A percentile compares a stretch with the other conserved stretches of the same genome.
These are phyloP conservation scores for Pseudogymnoascus sp. DNA, from an alignment of 2,329 filamentous ascomycete species.

Conservation along the genomic window DNA sequence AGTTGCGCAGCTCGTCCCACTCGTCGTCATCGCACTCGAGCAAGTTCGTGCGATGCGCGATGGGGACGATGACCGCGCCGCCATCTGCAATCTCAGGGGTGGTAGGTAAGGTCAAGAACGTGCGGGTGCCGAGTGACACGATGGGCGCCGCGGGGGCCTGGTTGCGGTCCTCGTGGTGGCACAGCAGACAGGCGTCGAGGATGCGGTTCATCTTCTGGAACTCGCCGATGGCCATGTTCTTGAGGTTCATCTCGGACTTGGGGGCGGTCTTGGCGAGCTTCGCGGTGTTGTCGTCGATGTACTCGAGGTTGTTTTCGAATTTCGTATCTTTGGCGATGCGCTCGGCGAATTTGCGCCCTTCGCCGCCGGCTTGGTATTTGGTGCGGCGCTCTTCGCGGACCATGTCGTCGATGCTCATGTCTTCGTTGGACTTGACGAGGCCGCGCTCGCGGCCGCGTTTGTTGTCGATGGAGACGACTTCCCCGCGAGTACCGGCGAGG, in stretches of 20 bases:
- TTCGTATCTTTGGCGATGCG: conserved; percentile 88
- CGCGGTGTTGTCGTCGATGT: conserved; percentile 92
- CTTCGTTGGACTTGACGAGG: conserved; percentile 79
- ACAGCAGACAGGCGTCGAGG: conserved; percentile 81
- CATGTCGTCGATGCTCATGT: conserved; percentile 97
- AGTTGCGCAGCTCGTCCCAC: conserved; percentile 98
- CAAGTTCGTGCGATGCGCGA: conserved; percentile 79
- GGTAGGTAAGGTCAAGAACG: conserved; percentile 81
- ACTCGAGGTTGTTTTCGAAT: conserved; percentile 88
- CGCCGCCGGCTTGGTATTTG: conserved; percentile 66
- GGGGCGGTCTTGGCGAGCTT: conserved; percentile 83
- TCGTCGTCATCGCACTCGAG: conserved; percentile 98
- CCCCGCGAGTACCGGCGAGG: conserved; percentile 63
- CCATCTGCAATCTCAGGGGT: conserved; percentile 79
- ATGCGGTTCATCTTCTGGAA: conserved; percentile 84
- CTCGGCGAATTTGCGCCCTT: conserved; percentile 76
- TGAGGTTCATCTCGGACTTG: conserved; percentile 79
- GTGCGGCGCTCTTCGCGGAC: conserved; percentile 87
- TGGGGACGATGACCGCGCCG: conserved; percentile 80
- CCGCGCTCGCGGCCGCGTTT: conserved; percentile 80
- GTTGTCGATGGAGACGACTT: conserved; percentile 70
- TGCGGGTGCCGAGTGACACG: conserved; percentile 75
- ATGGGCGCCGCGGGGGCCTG: conserved; percentile 74
- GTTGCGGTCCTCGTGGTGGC: conserved; percentile 78
- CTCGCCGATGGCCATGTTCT: conserved; percentile 77